Base-by-base conservation (phyloP, 1,284 basidiomycete species). In the Ustilago esculenta region DNA sequence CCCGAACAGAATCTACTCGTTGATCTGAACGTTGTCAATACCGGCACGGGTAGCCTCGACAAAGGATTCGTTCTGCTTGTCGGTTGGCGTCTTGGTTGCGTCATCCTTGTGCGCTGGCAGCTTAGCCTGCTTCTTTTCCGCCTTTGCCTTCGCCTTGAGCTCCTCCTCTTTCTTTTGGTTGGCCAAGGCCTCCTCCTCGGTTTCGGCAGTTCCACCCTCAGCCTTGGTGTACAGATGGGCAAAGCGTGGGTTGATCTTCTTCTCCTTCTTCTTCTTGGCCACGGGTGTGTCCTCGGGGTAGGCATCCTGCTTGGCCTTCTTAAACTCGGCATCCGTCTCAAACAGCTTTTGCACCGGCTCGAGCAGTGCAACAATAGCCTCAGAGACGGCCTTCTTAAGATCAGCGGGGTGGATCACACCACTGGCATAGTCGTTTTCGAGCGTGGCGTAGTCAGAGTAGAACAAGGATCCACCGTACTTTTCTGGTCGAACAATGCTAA, bases 361-460 rank as follows among this genome's bases (percentile, higher is more conserved):
- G 33, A 98, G 84, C 25, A 99, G 83, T n/a, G 84, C 84, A 72
- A 87, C 86, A 75, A 98, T 89, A 5, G 89, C 90, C 25, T 88
- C 88, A n/a, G 87, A 52, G 14, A 97, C 92, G 1, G 88, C 88
- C 8, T 83, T 83, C 85, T 98, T 99, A 74, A 99, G 84, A 82
- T 98, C 96, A 25, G 89, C 89, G 1, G 95, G 96, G 82, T 97
- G 93, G 5, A 98, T 76, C 61, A 87, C 87, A 83, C 89, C 90
- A 54, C 85, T 86, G 25, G 84, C 87, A 81, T 94, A 98, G 56
- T 90, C 91, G n/a, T 85, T 84, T 81, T 91, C 86, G 64, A 98
- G 82, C 27, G 86, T 86, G 15, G 86, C 85, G 82, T 89, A 94
- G 7, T 84, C 84, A 39, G 75, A 73, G 84, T 92, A 95, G 82